Base-by-base conservation (phyloP, 768 basidiomycete species). In the Lactarius sp. region DNA sequence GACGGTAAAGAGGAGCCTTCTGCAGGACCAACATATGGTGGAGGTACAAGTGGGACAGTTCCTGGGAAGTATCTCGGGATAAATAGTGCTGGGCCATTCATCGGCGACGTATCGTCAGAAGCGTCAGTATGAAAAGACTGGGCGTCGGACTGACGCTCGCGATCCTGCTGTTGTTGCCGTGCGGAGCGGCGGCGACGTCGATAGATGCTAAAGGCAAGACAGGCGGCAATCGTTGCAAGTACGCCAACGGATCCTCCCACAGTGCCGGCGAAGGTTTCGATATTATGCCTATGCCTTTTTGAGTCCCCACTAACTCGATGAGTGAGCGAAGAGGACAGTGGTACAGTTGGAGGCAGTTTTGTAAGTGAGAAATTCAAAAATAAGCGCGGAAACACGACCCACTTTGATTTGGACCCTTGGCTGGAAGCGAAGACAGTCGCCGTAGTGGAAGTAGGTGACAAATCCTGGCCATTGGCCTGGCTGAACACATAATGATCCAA, bases 11-110 rank as follows among this genome's bases (percentile, higher is more conserved):
- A 12, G 66, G 52, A 68, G 64, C 1, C 68, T 51, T 27, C 70
- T 67, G 18, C 72, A 72, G n/a, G 75, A 72, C 36, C 64, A 66
- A 78, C 75, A 34, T 77, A 72, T 27, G 79, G 77, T 10, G 77
- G 81, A 7, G 78, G 76, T 39, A 74, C 64, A 42, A 74, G 73
- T 18, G 79, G 73, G 36, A 75, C 69, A 0, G 81, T 80, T 9
- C 80, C 81, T 33, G 82, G 83, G 79, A 84, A 84, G 71, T 78
- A 84, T 69, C 82, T 79, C 71, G 83, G 82, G 20, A 82, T 71
- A 71, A 85, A 85, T 3, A 79, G 76, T 9, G 72, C 73, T 33
- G 81, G 80, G 12, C 81, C 82, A 22, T 71, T 69, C 77, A 81
- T 80, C 39, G 69, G 67, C 46, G 69, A 71, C 18, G 36, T 64